A percentile compares a stretch with the other conserved stretches of the same genome.
Conservation (phyloP, 176 grass and related monocot genomes). For the Carex cristatella region DNA sequence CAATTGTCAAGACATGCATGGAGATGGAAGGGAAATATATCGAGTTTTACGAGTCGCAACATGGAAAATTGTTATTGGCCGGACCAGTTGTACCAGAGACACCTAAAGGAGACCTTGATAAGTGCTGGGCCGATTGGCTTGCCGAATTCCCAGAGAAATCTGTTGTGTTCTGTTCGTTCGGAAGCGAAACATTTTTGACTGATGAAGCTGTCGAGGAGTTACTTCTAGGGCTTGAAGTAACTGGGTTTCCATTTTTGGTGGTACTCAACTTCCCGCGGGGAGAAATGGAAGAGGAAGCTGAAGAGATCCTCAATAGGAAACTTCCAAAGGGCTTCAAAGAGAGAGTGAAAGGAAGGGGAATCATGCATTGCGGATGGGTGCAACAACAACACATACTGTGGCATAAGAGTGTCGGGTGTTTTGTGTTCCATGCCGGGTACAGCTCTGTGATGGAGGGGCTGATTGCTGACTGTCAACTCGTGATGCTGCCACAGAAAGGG, state of each 20-base stretch:
- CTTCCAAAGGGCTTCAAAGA: conserved; percentile 16
- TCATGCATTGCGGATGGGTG: conserved; percentile 36
- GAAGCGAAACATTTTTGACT: too few relatives aligned
- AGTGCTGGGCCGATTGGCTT: too few relatives aligned
- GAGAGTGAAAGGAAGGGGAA: conserved; percentile 24
- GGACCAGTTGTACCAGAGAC: too few relatives aligned
- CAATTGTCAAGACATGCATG: conserved; percentile 31
- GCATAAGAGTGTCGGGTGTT: conserved; percentile 42
- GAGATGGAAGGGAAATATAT: conserved; percentile 41
- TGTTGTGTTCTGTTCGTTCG: too few relatives aligned
- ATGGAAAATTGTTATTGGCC: not conserved
- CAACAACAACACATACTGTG: conserved; percentile 8
- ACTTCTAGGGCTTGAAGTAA: conserved; percentile 44
- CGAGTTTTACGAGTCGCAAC: conserved; percentile 16
- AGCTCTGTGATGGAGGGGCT: conserved; percentile 44
- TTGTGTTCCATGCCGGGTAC: conserved; percentile 40
- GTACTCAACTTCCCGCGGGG: conserved; percentile 35
- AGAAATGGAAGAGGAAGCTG: not conserved
- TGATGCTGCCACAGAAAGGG: not conserved
- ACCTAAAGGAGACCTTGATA: too few relatives aligned
- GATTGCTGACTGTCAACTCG: conserved; percentile 28
- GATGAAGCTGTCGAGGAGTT: not conserved
- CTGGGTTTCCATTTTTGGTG: conserved; percentile 26
- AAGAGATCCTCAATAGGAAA: not conserved
- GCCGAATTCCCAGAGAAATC: too few relatives aligned